Conservation (phyloP, 345 rosid genomes). For the Citropsis articulata region DNA sequence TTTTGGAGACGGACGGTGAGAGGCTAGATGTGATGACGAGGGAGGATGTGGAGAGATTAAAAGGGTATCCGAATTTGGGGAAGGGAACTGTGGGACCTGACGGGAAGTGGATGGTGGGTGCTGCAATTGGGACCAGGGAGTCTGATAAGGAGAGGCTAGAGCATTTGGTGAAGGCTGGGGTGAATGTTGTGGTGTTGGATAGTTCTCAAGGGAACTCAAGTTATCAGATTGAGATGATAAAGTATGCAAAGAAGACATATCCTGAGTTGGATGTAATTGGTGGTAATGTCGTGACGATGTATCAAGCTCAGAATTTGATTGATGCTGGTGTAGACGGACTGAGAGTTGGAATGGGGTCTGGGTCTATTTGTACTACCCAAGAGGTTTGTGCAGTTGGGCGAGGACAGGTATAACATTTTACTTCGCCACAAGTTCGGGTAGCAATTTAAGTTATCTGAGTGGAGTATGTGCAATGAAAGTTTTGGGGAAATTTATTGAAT, state of each 20-base stretch:
- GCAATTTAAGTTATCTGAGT: neutral
- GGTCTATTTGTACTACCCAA: slow-evolving; percentile 93
- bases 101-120: slow-evolving; percentile 94
- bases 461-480: neutral
- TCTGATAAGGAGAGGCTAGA: slow-evolving; percentile 77
- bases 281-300: slow-evolving; percentile 86
- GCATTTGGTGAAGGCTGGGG: slow-evolving; percentile 69
- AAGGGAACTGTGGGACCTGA: slow-evolving; percentile 63
- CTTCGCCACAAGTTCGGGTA: neutral
- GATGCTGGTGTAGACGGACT: slow-evolving; percentile 79
- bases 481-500: neutral
- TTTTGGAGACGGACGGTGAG: slow-evolving; percentile 56
- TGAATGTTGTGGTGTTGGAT: slow-evolving; percentile 69
- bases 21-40: slow-evolving; percentile 59
- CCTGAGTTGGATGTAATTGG: slow-evolving; percentile 83
- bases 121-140: slow-evolving; percentile 78
- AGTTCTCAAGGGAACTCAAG: slow-evolving; percentile 94
- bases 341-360: slow-evolving; percentile 95
- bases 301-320: slow-evolving; percentile 84
- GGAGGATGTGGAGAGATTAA: slow-evolving; percentile 74
- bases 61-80: slow-evolving; percentile 66
- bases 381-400: slow-evolving; percentile 97
- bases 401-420: slow-evolving; percentile 69
- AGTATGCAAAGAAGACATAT: slow-evolving; percentile 58
- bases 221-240: slow-evolving; percentile 87